Conservation (phyloP, 108 stramenopile species). For the Skeletonema potamos region DNA sequence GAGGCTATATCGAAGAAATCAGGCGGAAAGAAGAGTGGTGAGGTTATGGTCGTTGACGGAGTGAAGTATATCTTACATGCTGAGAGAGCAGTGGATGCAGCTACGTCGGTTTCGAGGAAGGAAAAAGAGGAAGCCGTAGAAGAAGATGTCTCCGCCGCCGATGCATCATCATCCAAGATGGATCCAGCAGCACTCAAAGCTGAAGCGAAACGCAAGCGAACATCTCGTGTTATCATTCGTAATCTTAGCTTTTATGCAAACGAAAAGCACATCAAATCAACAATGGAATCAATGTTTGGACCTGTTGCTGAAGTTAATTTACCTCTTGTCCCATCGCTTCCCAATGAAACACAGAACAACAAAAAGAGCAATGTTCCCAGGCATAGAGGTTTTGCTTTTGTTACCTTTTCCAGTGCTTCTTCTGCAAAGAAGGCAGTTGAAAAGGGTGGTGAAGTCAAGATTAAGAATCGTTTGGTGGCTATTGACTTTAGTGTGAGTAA, state of each 20-base stretch:
- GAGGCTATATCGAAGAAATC: constrained; percentile 34
- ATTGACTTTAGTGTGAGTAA: constrained; percentile 85
- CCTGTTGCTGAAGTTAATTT: constrained; percentile 74
- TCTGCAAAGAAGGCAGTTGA: constrained; percentile 65
- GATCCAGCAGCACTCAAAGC: not conserved
- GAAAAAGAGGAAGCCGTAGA: constrained; percentile 10
- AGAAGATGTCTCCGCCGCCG: constrained; percentile 9
- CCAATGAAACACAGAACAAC: constrained; percentile 15
- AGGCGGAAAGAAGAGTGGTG: constrained; percentile 37
- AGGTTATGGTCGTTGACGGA: constrained; percentile 56
- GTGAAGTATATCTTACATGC: constrained; percentile 53
- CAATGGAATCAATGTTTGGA: constrained; percentile 71
- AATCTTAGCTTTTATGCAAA: constrained; percentile 88
- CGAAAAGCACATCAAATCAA: constrained; percentile 62
- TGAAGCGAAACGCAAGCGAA: constrained; percentile 57
- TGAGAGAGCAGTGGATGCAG: constrained; percentile 53
- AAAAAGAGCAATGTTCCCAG: constrained; percentile 26
- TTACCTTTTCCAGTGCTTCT: constrained; percentile 71
- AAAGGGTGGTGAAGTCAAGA: constrained; percentile 43
- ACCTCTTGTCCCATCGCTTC: constrained; percentile 58
- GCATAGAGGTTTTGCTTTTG: constrained; percentile 94
- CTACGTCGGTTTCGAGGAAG: not conserved
- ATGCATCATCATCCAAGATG: constrained; percentile 12
- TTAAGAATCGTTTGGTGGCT: constrained; percentile 83
- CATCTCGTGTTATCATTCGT: constrained; percentile 83